Evolutionary conservation across 2,329 filamentous ascomycete genomes (phyloP).

Genomic region (Penicillium nordicum): DNA sequence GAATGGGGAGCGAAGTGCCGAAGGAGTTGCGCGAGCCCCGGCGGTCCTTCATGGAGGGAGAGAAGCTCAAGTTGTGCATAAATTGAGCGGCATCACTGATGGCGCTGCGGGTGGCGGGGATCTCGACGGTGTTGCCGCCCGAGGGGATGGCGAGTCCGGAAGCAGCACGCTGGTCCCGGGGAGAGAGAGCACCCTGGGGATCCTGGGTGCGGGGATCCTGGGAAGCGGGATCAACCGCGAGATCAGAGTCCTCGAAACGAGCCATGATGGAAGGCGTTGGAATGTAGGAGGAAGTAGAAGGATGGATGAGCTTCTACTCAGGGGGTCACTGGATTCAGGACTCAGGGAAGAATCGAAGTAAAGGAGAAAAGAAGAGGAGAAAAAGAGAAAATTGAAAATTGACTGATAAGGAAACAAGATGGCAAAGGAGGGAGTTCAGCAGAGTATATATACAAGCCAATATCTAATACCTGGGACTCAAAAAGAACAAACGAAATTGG

Average conservation of each 20-base stretch:
- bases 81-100: slow-evolving; percentile 65
- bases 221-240: slow-evolving; percentile 40
- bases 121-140: slow-evolving; percentile 59
- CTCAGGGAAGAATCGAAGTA: slow-evolving; percentile 6
- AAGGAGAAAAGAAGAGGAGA: background rate
- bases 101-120: slow-evolving; percentile 65
- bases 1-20: slow-evolving; percentile 69
- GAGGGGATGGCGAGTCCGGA: slow-evolving; percentile 43
- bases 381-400: slow-evolving; percentile 9
- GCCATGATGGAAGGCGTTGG: slow-evolving; percentile 51
- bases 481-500: slow-evolving; percentile 9
- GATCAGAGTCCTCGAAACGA: slow-evolving; percentile 57
- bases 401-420: slow-evolving; percentile 13
- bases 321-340: slow-evolving; percentile 11
- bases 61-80: slow-evolving; percentile 70
- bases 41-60: slow-evolving; percentile 65
- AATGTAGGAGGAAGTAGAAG: slow-evolving; percentile 5
- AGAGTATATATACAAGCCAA: slow-evolving; percentile 20
- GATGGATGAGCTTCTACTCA: slow-evolving; percentile 8
- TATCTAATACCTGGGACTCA: slow-evolving; percentile 14
- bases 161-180: slow-evolving; percentile 25
- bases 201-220: slow-evolving; percentile 12
- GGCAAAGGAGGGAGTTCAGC: slow-evolving; percentile 6
- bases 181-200: slow-evolving; percentile 23
- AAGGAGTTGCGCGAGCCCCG: slow-evolving; percentile 72